Evolutionary conservation across 495 filamentous ascomycete species (phyloP), one percentile per base, ranked within the genome.

Genomic region (Daldinia grandis): DNA sequence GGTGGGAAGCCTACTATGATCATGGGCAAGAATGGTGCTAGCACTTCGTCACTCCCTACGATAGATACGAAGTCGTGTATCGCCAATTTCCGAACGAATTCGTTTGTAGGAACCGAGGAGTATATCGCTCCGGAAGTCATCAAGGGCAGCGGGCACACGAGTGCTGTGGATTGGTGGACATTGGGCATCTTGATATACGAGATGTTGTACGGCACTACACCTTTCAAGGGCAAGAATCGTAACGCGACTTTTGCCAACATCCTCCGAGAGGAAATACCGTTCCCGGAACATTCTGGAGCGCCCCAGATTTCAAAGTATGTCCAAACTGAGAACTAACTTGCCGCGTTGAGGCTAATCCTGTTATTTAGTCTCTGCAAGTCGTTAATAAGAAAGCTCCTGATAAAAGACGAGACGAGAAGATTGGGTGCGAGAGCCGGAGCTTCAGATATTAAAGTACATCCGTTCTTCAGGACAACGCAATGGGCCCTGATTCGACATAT

Each of bases 51-150:
- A 37, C 82, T 97, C 50, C 95, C 95, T 15, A 95, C 94, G 14
- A 97, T 99, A 76, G 95, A 99, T 78, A 99, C 95, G 31, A 97
- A 97, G 78, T 97, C 95, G 4, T 99, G 95, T 75, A 99, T 99
- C 67, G 93, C 93, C 65, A 95, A 99, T 81, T 99, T 99, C 85
- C 88, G 95, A 27, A 99, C 95, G 14, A 99, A 99, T 76, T 97
- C 94, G 2, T 99, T 99, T 77, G 95, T 99, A 15, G 95, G 95
- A 19, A 99, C 95, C 2, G 95, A 99, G 76, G 95, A 99, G 78
- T 99, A 99, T 74, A 99, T 99, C 74, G 95, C 95, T 0, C 95
- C 95, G 6, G 95, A 99, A 78, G 95, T 99, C 47, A 99, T 99
- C 76, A 98, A 97, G 79, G 95, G 95, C 12, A 98, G 95, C 78